Evolutionary conservation across 1,284 basidiomycete genomes (phyloP).

Genomic region (Heliocybe sulcata): DNA sequence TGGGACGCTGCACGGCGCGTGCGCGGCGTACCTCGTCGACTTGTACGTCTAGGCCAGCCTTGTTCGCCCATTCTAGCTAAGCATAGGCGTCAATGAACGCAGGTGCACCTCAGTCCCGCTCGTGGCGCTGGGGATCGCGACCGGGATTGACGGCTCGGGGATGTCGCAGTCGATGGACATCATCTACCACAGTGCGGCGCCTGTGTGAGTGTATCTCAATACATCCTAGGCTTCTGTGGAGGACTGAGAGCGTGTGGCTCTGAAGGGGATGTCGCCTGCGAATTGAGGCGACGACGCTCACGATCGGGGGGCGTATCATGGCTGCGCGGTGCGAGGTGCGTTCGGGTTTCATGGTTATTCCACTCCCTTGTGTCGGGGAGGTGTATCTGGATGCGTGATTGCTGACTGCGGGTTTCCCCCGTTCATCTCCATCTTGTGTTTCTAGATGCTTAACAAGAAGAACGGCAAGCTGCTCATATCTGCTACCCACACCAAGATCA

Average conservation of each 20-base stretch:
- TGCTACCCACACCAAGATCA: slow-evolving; percentile 36
- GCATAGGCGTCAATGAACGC: too few relatives aligned
- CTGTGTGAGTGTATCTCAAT: slow-evolving; percentile 27
- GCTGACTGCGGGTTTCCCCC: too few relatives aligned
- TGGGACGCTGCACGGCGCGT: slow-evolving; percentile 16
- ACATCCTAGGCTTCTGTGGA: too few relatives aligned
- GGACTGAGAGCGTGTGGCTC: too few relatives aligned
- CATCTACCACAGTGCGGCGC: slow-evolving; percentile 38
- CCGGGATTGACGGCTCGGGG: slow-evolving; percentile 23
- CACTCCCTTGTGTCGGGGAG: slow-evolving; percentile 4
- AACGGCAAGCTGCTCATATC: slow-evolving; percentile 32
- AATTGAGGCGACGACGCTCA: slow-evolving; percentile 34
- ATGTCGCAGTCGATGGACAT: slow-evolving; percentile 40
- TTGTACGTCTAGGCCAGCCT: slow-evolving; percentile 9
- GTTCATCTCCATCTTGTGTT: background rate
- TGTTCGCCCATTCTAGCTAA: background rate
- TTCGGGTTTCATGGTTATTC: too few relatives aligned
- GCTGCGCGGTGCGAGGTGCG: slow-evolving; percentile 39
- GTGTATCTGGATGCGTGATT: background rate
- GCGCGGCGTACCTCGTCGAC: slow-evolving; percentile 15
- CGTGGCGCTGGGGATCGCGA: slow-evolving; percentile 28
- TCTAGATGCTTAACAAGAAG: slow-evolving; percentile 22
- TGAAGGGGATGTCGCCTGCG: slow-evolving; percentile 37
- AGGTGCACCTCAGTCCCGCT: slow-evolving; percentile 40
- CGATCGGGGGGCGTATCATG: slow-evolving; percentile 32